Evolutionary conservation across 164 flowering plant species (phyloP), one percentile per base, ranked within the genome.

Genomic region (Chimonanthus praecox): DNA sequence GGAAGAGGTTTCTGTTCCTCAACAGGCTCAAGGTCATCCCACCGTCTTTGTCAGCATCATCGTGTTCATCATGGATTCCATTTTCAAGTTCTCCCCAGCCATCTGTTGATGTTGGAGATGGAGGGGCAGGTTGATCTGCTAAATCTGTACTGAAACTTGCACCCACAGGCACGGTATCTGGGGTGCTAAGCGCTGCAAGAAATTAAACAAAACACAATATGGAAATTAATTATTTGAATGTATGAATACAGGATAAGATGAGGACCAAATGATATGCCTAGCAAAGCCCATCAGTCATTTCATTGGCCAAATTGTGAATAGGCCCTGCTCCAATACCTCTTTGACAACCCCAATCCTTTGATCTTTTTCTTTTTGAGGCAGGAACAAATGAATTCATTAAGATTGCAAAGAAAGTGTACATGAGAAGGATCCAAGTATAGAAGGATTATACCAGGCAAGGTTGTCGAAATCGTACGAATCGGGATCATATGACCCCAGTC

Each of bases 21-120:
- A 47, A 88, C 84, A 58, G 97, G 95, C 73, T 92, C 95, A 60
- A 96, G 72, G 74, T 94, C 98, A 84, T 94, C 99, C 99, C 98
- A 96, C 0, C 94, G 74, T 96, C 98, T 80, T 94, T 92, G 54
- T 92, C 97, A 74, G 64, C 76, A 0, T 85, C 92, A 77, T 33
- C 33, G 33, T 80, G 79, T 46, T 82, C 93, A 64, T 83, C 96
- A 49, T 71, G 65, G 74, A 88, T 82, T 69, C 97, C 97, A 81
- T 91, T 91, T 71, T 89, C 99, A 71, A 92, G 80, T 74, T 94
- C 99, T 78, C 97, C 99, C 98, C 99, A 96, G 46, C 98, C 97
- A 86, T 96, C 99, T 21, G 92, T 88, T 69, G 98, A 90, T 50
- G 93, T 84, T 49, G 98, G 98, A 44, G 99, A 93, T 21, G 67